phyloP scores from a whole-genome alignment of 2,329 filamentous ascomycete genomes.

The Diplodia corticola region DNA sequence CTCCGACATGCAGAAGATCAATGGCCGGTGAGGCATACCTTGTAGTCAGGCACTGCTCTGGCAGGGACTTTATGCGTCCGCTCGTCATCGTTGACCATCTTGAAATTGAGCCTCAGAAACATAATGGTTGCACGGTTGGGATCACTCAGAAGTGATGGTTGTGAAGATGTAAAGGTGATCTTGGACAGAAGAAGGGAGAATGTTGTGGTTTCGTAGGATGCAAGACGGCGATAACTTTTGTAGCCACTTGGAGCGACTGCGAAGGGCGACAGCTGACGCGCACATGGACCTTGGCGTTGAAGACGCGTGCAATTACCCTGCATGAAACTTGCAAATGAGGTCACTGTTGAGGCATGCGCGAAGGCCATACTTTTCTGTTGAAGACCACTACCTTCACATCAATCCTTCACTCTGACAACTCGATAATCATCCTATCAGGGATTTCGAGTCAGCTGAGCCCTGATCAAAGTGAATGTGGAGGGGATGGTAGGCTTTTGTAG shows the following conservation, averaged over 20 bases:
- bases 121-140: background rate
- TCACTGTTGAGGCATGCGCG: background rate
- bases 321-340: background rate
- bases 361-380: too few species aligned
- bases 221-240: background rate
- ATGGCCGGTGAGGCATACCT: background rate
- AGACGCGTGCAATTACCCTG: background rate
- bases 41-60: background rate
- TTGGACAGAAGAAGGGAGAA: background rate
- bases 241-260: background rate
- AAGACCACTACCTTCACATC: background rate
- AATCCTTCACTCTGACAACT: background rate
- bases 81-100: background rate
- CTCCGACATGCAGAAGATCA: background rate
- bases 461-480: background rate
- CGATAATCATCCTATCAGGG: background rate
- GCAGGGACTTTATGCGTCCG: background rate
- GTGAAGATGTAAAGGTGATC: too few species aligned
- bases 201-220: background rate
- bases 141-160: too few species aligned
- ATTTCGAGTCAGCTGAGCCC: background rate
- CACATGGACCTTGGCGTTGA: background rate
- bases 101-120: background rate
- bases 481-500: too few species aligned
- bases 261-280: background rate